phyloP scores from a whole-genome alignment of 2,329 filamentous ascomycete species.

The Truncatella angustata region DNA sequence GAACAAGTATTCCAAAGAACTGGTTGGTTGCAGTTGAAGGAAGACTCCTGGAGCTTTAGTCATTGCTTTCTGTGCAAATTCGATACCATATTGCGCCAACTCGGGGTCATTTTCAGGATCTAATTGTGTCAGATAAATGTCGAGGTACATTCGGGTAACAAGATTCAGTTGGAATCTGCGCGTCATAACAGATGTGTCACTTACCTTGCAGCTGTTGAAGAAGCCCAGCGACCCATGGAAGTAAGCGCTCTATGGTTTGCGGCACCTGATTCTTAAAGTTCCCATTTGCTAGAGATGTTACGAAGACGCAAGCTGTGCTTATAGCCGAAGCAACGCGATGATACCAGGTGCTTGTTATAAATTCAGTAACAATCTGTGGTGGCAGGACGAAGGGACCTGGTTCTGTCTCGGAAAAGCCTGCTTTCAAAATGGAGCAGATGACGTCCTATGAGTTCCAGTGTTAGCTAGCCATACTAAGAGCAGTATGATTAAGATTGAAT shows the following conservation, averaged over 20 bases:
- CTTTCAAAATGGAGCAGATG: slow-evolving; percentile 68
- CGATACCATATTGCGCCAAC: slow-evolving; percentile 70
- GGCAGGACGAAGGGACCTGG: slow-evolving; percentile 77
- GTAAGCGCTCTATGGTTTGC: slow-evolving; percentile 47
- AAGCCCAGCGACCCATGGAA: slow-evolving; percentile 62
- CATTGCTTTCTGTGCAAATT: slow-evolving; percentile 66
- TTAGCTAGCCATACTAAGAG: neutral
- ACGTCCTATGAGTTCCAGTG: slow-evolving; percentile 44
- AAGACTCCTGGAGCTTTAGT: slow-evolving; percentile 60
- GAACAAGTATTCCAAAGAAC: slow-evolving; percentile 65
- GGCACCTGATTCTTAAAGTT: slow-evolving; percentile 40
- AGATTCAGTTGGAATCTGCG: neutral
- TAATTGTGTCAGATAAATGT: slow-evolving; percentile 25
- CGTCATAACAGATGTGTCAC: slow-evolving; percentile 12
- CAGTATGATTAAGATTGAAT: neutral
- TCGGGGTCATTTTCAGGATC: slow-evolving; percentile 66
- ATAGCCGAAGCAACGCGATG: slow-evolving; percentile 69
- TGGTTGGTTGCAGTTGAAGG: slow-evolving; percentile 53
- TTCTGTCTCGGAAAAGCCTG: slow-evolving; percentile 72
- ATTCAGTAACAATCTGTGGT: slow-evolving; percentile 62
- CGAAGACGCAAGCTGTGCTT: slow-evolving; percentile 68
- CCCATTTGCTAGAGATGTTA: slow-evolving; percentile 55
- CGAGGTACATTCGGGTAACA: neutral
- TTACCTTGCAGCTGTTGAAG: slow-evolving; percentile 59
- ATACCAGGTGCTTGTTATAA: slow-evolving; percentile 57